Percentiles rank a stretch among this genome's conserved stretches.
These are phyloP conservation scores for Blastomyces gilchristii DNA, from an alignment of 2,329 filamentous ascomycete genomes.

Conservation along the genomic window DNA sequence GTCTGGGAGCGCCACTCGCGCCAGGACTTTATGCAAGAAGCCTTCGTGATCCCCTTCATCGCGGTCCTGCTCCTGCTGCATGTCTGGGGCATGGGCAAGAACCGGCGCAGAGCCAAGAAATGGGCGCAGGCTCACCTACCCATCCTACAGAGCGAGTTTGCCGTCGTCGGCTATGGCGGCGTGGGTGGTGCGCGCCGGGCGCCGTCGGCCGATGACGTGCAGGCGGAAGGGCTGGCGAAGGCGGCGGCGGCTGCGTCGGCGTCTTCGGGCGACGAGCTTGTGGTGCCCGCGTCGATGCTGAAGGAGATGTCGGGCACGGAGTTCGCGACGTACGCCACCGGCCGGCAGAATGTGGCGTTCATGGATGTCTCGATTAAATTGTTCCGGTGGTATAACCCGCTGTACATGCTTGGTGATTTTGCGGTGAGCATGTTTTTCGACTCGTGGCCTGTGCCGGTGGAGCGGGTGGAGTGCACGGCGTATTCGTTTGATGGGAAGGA, in stretches of 20 bases:
- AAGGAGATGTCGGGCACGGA: constrained; percentile 84
- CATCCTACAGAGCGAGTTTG: constrained; percentile 68
- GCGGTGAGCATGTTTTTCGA: constrained; percentile 70
- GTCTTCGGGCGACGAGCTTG: constrained; percentile 25
- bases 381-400: constrained; percentile 78
- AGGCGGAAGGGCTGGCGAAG: constrained; percentile 33
- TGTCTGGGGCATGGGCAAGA: constrained; percentile 67
- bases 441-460: constrained; percentile 55
- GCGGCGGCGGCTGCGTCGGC: constrained; percentile 26
- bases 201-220: constrained; percentile 38
- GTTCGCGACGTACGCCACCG: constrained; percentile 78
- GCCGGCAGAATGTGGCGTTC: constrained; percentile 86
- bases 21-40: constrained; percentile 77
- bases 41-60: constrained; percentile 67
- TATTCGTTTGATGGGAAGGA: constrained; percentile 94
- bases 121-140: constrained; percentile 71
- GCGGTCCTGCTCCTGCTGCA: constrained; percentile 66
- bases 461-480: constrained; percentile 64
- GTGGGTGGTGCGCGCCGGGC: constrained; percentile 31
- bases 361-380: constrained; percentile 74
- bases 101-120: constrained; percentile 65
- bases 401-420: constrained; percentile 55
- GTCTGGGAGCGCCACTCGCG: constrained; percentile 75
- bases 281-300: constrained; percentile 49
- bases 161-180: constrained; percentile 67